Evolutionary conservation across 1,139 yeast species (phyloP), one percentile per base, ranked within the genome.

Genomic region (Schwanniomyces etchellsii): DNA sequence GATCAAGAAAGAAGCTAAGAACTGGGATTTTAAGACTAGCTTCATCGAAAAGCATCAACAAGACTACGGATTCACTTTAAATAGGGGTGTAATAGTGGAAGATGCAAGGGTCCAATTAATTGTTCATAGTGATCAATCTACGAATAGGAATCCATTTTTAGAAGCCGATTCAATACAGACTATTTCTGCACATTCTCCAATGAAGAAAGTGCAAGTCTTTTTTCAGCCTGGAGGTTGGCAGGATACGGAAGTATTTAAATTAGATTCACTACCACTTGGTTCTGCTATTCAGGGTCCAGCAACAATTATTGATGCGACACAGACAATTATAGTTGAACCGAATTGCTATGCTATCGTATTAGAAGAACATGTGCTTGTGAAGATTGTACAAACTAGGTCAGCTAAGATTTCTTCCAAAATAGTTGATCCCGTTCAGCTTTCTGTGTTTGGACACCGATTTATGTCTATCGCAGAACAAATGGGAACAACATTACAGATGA

Each of bases 391-490:
- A 14, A 41, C 40, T 21, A 36, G 26, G 5, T 37, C 36, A 14
- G 39, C 42, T 3, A 31, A 36, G 5, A 20, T 49, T 3, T 45
- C 55, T 1, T 32, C 31, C 12, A 35, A 33, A 2, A 39, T 34
- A 6, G 61, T 74, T 13, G 81, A 78, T 39, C 84, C 84, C 1
- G 68, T 79, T 29, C 65, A 73, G 41, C 50, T 80, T 24, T 74
- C 84, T 2, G 79, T 80, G 4, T 80, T 79, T 50, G 77, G 81
- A 15, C 82, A 79, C 49, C 60, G 85, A 39, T 80, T 80, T 48
- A 79, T 80, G 85, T 78, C 79, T 34, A 77, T 80, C 49, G 86
- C 88, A 4, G 86, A 79, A 43, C 84, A 78, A 43, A 80, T 80
- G 86, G 86, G 85, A 13, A 68, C 70, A 36, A 77, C 82, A 7